phyloP scores from a whole-genome alignment of 2,329 filamentous ascomycete species.

The Cordyceps farinosa region DNA sequence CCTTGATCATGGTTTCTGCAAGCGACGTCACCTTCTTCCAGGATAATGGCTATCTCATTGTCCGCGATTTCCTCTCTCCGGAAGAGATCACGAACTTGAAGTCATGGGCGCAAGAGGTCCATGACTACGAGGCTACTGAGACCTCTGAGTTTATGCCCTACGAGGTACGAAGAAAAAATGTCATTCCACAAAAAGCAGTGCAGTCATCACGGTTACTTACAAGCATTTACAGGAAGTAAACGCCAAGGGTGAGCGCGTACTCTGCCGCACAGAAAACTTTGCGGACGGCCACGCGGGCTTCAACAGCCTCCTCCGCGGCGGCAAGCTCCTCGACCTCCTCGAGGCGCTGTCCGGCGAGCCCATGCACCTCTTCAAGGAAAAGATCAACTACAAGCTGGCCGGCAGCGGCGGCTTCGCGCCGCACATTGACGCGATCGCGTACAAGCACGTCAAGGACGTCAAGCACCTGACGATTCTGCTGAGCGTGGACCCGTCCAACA shows the following conservation, averaged over 20 bases:
- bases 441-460: constrained; percentile 23
- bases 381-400: constrained; percentile 24
- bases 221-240: constrained; percentile 20
- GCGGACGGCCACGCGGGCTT: constrained; percentile 22
- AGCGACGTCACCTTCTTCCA: constrained; percentile 19
- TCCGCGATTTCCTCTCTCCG: constrained; percentile 20
- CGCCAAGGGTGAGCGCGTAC: constrained; percentile 20
- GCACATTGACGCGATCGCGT: constrained; percentile 24
- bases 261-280: constrained; percentile 23
- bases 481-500: constrained; percentile 21
- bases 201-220: background rate
- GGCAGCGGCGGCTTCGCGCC: constrained; percentile 24
- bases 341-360: constrained; percentile 19
- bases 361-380: constrained; percentile 24
- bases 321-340: constrained; percentile 20
- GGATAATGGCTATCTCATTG: constrained; percentile 21
- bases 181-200: too few relatives aligned
- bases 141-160: constrained; percentile 21
- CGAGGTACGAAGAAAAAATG: background rate
- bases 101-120: constrained; percentile 21
- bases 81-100: constrained; percentile 18
- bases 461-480: constrained; percentile 23
- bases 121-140: constrained; percentile 20
- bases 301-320: constrained; percentile 19
- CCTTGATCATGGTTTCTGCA: constrained; percentile 15